Evolutionary conservation across 2,329 filamentous ascomycete species (phyloP).

Genomic region (Colletotrichum sp.): DNA sequence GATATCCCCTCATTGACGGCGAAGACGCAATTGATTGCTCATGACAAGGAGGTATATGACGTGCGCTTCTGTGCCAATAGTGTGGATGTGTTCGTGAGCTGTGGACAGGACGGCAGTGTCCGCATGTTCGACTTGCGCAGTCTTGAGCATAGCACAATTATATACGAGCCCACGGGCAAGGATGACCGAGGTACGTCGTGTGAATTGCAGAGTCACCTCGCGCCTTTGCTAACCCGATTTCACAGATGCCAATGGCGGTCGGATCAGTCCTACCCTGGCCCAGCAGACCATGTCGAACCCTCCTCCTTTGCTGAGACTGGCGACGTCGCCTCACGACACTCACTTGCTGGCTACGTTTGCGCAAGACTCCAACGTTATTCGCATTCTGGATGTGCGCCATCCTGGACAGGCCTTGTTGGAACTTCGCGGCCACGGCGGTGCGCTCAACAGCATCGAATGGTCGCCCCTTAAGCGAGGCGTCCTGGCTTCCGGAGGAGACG

Average conservation of each 20-base stretch:
- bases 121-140: constrained; percentile 98
- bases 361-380: constrained; percentile 88
- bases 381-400: constrained; percentile 94
- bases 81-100: constrained; percentile 98
- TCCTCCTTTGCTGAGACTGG: constrained; percentile 79
- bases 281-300: constrained; percentile 80
- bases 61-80: constrained; percentile 98
- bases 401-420: constrained; percentile 95
- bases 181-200: constrained; percentile 66
- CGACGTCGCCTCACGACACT: constrained; percentile 92
- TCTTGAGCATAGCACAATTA: constrained; percentile 97
- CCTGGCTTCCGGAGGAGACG: constrained; percentile 89
- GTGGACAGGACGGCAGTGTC: constrained; percentile 95
- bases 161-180: constrained; percentile 96
- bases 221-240: background rate
- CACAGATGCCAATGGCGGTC: constrained; percentile 60
- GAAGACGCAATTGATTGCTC: constrained; percentile 97
- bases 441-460: constrained; percentile 96
- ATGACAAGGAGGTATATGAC: constrained; percentile 99
- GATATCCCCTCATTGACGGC: constrained; percentile 97
- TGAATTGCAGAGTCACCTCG: background rate
- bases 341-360: constrained; percentile 98
- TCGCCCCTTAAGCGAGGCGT: constrained; percentile 85
- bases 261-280: constrained; percentile 75
- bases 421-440: constrained; percentile 83